Evolutionary conservation across 805 yeast species (phyloP), one percentile per base, ranked within the genome.

Genomic region (Zygosaccharomyces kombuchaensis): DNA sequence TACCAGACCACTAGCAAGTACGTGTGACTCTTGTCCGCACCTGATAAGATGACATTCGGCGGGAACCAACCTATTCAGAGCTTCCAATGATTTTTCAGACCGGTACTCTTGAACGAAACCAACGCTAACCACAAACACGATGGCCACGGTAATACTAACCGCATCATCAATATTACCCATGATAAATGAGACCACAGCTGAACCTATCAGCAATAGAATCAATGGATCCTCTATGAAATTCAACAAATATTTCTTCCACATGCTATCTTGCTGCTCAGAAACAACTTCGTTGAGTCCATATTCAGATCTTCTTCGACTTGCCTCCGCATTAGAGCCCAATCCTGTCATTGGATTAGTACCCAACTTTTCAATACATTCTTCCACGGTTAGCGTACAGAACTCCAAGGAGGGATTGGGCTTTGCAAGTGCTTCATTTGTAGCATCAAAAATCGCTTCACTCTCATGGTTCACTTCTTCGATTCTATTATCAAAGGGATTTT

Each of bases 131-230:
- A 93, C 99, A 55, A 93, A 90, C 36, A 87, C 57, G 40, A 93
- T 87, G 3, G 99, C 99, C 52, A 90, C 72, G 0, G 97, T 83
- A 56, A 93, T 93, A 54, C 93, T 82, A n/a, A 93, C 71, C 2
- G 98, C 96, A 65, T 93, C 99, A 63, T 93, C 97, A 26, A 81
- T 80, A 67, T 93, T 93, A n/a, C 96, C 96, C 95, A 93, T 87
- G 57, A 87, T 66, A 55, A 91, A 86, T 51, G 95, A 82, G 29
- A 93, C 74, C 2, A 76, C 77, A 0, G 99, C 97, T 0, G 97
- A 88, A 0, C 93, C 97, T 34, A 90, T 86, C 57, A 93, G 74
- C 47, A 93, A 71, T 55, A 93, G 71, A 54, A 93, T 91, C 68
- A 93, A 74, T 19, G 96, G 97, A 67, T 93, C 96, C 56, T 86